These are phyloP conservation scores for Moniliophthora roreri DNA, from an alignment of 1,284 basidiomycete genomes.

Conservation along the genomic window DNA sequence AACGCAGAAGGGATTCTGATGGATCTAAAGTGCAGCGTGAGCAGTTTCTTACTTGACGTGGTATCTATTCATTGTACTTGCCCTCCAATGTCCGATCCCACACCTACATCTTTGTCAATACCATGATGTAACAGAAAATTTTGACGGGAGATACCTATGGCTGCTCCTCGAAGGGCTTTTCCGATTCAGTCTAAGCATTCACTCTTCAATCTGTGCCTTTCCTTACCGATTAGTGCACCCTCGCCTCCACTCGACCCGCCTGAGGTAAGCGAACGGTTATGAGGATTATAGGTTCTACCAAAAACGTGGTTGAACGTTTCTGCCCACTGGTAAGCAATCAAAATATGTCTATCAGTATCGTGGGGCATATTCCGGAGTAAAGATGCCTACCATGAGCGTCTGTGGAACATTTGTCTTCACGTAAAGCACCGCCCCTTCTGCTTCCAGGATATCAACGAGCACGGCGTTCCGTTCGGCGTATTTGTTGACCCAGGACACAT, in stretches of 20 bases:
- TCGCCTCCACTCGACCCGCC: slow-evolving; percentile 63
- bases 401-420: slow-evolving; percentile 65
- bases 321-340: slow-evolving; percentile 36
- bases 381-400: slow-evolving; percentile 51
- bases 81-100: slow-evolving; percentile 76
- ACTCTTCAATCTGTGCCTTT: slow-evolving; percentile 1
- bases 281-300: slow-evolving; percentile 60
- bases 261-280: slow-evolving; percentile 47
- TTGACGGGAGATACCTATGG: slow-evolving; percentile 41
- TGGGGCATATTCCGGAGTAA: no score
- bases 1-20: slow-evolving; percentile 70
- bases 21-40: slow-evolving; percentile 37
- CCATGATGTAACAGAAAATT: not conserved
- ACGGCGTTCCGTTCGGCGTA: slow-evolving; percentile 47
- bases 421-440: slow-evolving; percentile 57
- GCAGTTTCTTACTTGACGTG: slow-evolving; percentile 4
- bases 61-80: slow-evolving; percentile 22
- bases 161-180: slow-evolving; percentile 59
- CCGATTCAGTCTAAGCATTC: not conserved
- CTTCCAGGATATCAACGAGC: slow-evolving; percentile 48
- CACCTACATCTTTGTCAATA: slow-evolving; percentile 34
- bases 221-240: slow-evolving; percentile 45
- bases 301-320: slow-evolving; percentile 58
- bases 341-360: no score
- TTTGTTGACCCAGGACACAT: slow-evolving; percentile 58